Base-by-base conservation (phyloP, 768 basidiomycete species). In the Mycena pura region DNA sequence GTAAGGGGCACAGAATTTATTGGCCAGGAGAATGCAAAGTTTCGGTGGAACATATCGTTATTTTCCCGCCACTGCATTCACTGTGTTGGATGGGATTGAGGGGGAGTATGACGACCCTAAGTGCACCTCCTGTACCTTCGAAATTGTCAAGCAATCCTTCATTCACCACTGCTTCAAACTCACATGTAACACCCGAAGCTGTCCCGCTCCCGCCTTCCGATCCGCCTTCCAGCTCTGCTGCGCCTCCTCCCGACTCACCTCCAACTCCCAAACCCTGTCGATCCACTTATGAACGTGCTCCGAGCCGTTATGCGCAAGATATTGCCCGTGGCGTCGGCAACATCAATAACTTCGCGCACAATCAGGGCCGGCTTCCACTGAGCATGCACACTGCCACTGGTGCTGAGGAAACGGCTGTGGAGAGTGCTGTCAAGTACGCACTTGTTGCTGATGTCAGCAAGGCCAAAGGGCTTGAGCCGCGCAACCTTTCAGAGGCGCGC, bases 1-100 rank as follows among this genome's bases (percentile, higher is more conserved):
- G 65, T 29, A 68, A 71, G 57, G 78, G 75, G 6, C 55, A 66
- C 31, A 46, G 70, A 0, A 62, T 81, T 9, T 79, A 75, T 49
- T 79, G 75, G 75, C 72, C 72, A 6, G 69, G 69, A 14, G 72
- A 55, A 21, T 44, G 61, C 1, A 64, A 49, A 1, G 67, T 80
- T 5, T 69, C 60, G 15, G 68, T 75, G 6, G 73, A 79, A 60
- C 41, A 66, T 9, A 76, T 72, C 40, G 66, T 76, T 4, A 44
- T 58, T 29, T 58, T 58, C 15, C 36, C 47, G 8, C 45, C 22
- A n/a, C n/a, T n/a, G n/a, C n/a, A 5, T 28, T 31, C 44, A 54
- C 24, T 14, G 61, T 32, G 66, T 66, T 24, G 68, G 60, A 36
- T 64, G 61, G 46, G 51, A 63, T 48, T 63, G 62, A 31, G 66